Evolutionary conservation across 163 green algal species (phyloP).

Genomic region (Scenedesmus sp.): DNA sequence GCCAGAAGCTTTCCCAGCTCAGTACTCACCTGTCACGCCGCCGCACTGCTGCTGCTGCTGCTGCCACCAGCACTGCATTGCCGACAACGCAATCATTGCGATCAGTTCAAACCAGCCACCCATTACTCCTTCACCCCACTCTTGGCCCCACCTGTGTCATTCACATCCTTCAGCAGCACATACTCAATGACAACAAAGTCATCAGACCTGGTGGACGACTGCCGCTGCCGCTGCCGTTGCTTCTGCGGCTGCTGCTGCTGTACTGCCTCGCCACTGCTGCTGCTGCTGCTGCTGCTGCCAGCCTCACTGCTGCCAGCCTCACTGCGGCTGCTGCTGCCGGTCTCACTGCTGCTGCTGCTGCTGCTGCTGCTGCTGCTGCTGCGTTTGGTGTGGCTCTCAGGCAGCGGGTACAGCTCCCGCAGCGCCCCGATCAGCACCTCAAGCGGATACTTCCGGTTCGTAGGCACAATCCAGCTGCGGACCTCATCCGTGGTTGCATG

Average conservation of each 20-base stretch:
- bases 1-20: too few species aligned
- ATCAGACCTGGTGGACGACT: background rate
- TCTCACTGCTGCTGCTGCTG: background rate
- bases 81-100: background rate
- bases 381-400: background rate
- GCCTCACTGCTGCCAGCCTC: background rate
- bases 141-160: constrained; percentile 29
- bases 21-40: too few species aligned
- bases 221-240: constrained; percentile 17
- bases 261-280: background rate
- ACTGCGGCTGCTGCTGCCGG: too few species aligned
- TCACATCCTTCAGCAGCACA: constrained; percentile 83
- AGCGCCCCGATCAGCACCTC: constrained; percentile 64
- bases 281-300: background rate
- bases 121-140: too few species aligned
- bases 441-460: constrained; percentile 88
- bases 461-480: constrained; percentile 91
- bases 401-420: constrained; percentile 79
- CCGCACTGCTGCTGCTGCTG: too few species aligned
- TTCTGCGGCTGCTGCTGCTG: background rate
- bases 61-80: background rate
- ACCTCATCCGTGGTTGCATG: constrained; percentile 93
- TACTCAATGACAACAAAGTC: constrained; percentile 92
- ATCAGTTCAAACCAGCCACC: too few species aligned
- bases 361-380: background rate